Evolutionary conservation across 371 early-diverging fungal species (phyloP).

Genomic region (Syncephalis fuscata): DNA sequence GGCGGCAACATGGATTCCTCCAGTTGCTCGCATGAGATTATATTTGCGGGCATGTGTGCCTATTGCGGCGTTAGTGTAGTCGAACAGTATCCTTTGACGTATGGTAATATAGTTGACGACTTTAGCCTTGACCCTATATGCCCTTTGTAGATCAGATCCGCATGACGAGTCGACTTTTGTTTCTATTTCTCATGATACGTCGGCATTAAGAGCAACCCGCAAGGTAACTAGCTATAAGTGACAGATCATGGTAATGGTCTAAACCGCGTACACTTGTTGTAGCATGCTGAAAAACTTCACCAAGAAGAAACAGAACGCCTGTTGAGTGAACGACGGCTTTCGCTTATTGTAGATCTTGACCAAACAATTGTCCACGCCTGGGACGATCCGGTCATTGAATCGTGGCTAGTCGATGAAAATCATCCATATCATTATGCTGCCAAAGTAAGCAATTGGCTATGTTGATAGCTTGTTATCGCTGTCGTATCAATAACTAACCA

Average conservation of each 20-base stretch:
- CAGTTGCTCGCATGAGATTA: not conserved
- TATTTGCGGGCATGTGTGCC: not conserved
- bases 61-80: conserved; percentile 1
- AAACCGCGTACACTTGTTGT: not conserved
- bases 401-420: conserved; percentile 59
- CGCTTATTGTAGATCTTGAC: conserved; percentile 96
- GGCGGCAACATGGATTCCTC: too few species aligned
- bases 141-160: too few species aligned
- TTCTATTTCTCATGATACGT: not conserved
- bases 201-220: not conserved
- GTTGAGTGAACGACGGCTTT: conserved; percentile 49
- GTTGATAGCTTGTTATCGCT: too few species aligned
- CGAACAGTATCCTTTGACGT: not conserved
- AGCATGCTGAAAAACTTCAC: conserved; percentile 73
- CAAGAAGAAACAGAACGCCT: conserved; percentile 48
- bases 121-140: not conserved
- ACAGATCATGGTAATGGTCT: not conserved
- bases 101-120: not conserved
- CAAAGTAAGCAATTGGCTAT: conserved; percentile 11
- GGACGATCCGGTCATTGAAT: conserved; percentile 57
- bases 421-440: conserved; percentile 36
- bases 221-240: not conserved
- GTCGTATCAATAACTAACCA: not conserved
- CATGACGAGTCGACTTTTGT: not conserved
- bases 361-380: conserved; percentile 98